Base-by-base conservation (phyloP, 176 grass and related monocot species). In the Juncus inflexus region DNA sequence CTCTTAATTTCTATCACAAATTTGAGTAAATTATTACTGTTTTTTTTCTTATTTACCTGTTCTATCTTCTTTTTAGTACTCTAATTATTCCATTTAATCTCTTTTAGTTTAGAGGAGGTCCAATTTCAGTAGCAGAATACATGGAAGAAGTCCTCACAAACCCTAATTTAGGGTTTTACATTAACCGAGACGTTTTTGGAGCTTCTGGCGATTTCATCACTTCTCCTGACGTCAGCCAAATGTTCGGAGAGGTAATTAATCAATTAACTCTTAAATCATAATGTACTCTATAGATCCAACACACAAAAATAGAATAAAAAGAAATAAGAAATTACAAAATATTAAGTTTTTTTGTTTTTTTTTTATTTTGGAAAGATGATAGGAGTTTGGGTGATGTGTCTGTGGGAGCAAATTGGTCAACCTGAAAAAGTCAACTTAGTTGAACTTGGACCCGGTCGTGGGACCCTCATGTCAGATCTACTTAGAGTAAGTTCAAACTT, bases 101-200 rank as follows among this genome's bases (percentile, higher is more conserved):
- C 12, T 12, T 58, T 65, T 82, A 91, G 92, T 97, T 89, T 76
- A 84, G 84, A 52, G 89, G 92, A 49, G 92, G 92, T n/a, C 92
- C 92, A 56, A 96, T 96, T 58, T 86, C 77, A 4, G 47, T 97
- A 45, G 94, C 87, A 6, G 94, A 97, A 72, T 97, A 97, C 61
- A 97, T 97, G 94, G 94, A 89, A 80, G 87, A 97, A 70, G 88
- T 91, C 35, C 66, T 97, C 47, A 97, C 94, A 12, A 97, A 97
- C 64, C 94, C 84, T 10, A 85, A 80, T 3, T 89, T 77, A 16
- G 92, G 92, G 7, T 89, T 83, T 74, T 97, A 97, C 50, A 97
- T 97, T 13, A 90, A 91, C 47, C 81, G 79, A 0, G 87, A 97
- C 7, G 87, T 97, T 81, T 97, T 97, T 3, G 92, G 92, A 64